A percentile compares a stretch with the other conserved stretches of the same genome.
These are phyloP conservation scores for Poa annua DNA, from an alignment of 176 grass and related monocot species.

Conservation along the genomic window DNA sequence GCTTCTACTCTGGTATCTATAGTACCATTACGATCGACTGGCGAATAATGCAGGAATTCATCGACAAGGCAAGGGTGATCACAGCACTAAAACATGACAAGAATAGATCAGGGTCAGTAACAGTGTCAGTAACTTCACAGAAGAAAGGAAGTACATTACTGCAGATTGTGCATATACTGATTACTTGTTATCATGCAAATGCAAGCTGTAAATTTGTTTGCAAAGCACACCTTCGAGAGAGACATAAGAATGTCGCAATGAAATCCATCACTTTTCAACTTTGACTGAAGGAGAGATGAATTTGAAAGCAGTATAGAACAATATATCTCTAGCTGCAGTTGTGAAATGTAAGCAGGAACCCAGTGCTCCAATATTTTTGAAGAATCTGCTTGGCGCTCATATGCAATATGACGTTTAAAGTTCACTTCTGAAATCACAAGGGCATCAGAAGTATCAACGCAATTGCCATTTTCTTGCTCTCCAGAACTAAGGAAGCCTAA, in stretches of 20 bases:
- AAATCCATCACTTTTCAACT: conserved; percentile 53
- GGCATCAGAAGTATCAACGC: conserved; percentile 33
- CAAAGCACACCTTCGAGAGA: conserved; percentile 68
- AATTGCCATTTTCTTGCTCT: conserved; percentile 20
- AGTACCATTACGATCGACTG: conserved; percentile 44
- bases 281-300: conserved; percentile 59
- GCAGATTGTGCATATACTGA: conserved; percentile 12
- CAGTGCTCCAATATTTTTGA: conserved; percentile 81
- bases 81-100: conserved; percentile 73
- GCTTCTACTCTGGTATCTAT: conserved; percentile 50
- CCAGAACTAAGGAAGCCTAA: conserved; percentile 69
- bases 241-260: conserved; percentile 57
- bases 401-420: conserved; percentile 62
- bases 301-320: conserved; percentile 62
- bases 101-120: conserved; percentile 32
- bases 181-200: conserved; percentile 24
- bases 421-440: conserved; percentile 61
- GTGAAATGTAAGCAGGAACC: conserved; percentile 76
- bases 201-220: conserved; percentile 15
- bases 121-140: conserved; percentile 24
- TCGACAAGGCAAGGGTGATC: conserved; percentile 85
- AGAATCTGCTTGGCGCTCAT: conserved; percentile 60
- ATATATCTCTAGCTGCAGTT: conserved; percentile 77
- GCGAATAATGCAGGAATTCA: conserved; percentile 46
- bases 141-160: not conserved